Conservation (phyloP, 768 basidiomycete species). For the Amanita inopinata region DNA sequence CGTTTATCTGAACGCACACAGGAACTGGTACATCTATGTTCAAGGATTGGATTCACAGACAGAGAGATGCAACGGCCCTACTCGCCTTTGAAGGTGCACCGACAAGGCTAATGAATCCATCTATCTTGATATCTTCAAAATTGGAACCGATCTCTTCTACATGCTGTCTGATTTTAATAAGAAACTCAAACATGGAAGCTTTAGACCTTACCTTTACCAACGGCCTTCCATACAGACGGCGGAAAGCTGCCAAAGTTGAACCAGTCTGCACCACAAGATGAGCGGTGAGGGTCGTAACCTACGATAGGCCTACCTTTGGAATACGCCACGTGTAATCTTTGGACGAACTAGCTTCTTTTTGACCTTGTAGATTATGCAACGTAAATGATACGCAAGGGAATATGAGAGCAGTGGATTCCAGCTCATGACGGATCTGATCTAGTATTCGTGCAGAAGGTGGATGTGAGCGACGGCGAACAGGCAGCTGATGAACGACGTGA, state of each 20-base stretch:
- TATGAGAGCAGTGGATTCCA: slow-evolving; percentile 66
- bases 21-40: slow-evolving; percentile 68
- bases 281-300: background rate
- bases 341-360: slow-evolving; percentile 23
- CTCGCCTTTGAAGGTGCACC: slow-evolving; percentile 66
- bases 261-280: slow-evolving; percentile 36
- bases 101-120: slow-evolving; percentile 80
- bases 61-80: slow-evolving; percentile 1
- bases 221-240: slow-evolving; percentile 63
- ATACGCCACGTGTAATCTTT: slow-evolving; percentile 47
- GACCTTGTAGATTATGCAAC: slow-evolving; percentile 43
- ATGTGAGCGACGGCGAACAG: slow-evolving; percentile 71
- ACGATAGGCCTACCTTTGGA: slow-evolving; percentile 43
- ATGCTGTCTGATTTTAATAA: slow-evolving; percentile 32
- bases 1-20: slow-evolving; percentile 47
- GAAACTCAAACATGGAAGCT: background rate
- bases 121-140: slow-evolving; percentile 42
- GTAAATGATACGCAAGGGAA: slow-evolving; percentile 65
- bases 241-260: slow-evolving; percentile 59
- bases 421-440: slow-evolving; percentile 57
- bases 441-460: slow-evolving; percentile 47
- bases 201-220: slow-evolving; percentile 48
- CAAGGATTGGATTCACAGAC: slow-evolving; percentile 8
- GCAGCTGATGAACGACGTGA: slow-evolving; percentile 40
- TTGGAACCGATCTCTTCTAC: slow-evolving; percentile 51